A percentile compares a stretch with the other conserved stretches of the same genome.
Evolutionary conservation across 108 stramenopile genomes (phyloP).

Genomic region (Chaetoceros muelleri): DNA sequence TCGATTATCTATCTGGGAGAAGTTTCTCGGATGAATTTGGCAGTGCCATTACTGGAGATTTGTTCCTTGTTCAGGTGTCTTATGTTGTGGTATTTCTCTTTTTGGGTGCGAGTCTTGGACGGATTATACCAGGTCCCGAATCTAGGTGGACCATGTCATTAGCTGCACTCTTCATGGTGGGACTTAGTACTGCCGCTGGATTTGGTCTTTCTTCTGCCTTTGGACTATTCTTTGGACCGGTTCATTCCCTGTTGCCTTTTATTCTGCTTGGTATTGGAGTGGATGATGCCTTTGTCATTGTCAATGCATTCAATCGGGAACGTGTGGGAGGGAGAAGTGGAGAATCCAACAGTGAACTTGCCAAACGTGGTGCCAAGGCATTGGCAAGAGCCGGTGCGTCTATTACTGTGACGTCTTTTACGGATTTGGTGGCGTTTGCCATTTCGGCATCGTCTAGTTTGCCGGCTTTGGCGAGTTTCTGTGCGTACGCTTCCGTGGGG

Average conservation of each 20-base stretch:
- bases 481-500: conserved; percentile 53
- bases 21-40: conserved; percentile 71
- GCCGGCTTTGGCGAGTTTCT: conserved; percentile 69
- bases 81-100: conserved; percentile 47
- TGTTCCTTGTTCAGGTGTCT: conserved; percentile 30
- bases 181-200: conserved; percentile 48
- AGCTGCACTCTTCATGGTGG: conserved; percentile 35
- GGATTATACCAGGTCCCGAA: conserved; percentile 33
- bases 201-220: conserved; percentile 54
- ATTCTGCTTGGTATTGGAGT: conserved; percentile 78
- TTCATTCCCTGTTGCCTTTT: conserved; percentile 71
- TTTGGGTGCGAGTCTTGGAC: conserved; percentile 44
- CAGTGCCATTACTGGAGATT: conserved; percentile 41
- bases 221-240: conserved; percentile 63
- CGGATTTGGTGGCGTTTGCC: conserved; percentile 71
- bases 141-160: conserved; percentile 51
- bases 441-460: conserved; percentile 50
- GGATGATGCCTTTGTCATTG: conserved; percentile 80
- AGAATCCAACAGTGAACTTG: conserved; percentile 30
- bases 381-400: conserved; percentile 48
- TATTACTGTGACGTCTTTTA: conserved; percentile 64
- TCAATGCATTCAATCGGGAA: conserved; percentile 58
- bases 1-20: conserved; percentile 42
- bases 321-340: conserved; percentile 27
- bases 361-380: conserved; percentile 27